A percentile compares a stretch with the other conserved stretches of the same genome.
Conservation (phyloP, 768 basidiomycete species). For the Boletus fagicola region DNA sequence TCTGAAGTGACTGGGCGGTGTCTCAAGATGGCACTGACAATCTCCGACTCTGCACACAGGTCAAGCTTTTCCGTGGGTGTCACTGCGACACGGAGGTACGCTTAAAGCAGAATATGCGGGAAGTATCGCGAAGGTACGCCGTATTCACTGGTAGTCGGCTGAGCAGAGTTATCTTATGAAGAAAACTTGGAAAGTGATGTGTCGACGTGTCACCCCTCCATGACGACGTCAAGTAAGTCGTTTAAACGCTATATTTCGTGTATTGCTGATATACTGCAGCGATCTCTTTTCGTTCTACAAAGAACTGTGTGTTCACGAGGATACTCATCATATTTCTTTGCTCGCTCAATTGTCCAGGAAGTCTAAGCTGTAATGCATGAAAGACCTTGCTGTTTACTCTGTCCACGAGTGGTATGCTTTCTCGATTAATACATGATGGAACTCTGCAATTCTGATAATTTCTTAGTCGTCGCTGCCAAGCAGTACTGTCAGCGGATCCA, state of each 20-base stretch:
- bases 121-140: neutral
- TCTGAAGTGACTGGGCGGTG: neutral
- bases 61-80: constrained; percentile 1
- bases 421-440: neutral
- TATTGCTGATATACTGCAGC: neutral
- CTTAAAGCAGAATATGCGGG: neutral
- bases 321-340: constrained; percentile 1
- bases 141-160: neutral
- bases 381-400: constrained; percentile 1
- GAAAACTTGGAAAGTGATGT: neutral
- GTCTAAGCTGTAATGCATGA: constrained; percentile 6
- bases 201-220: neutral
- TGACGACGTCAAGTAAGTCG: constrained; percentile 6
- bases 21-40: neutral
- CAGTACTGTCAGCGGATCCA: too few relatives aligned
- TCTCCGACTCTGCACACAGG: neutral
- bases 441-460: neutral
- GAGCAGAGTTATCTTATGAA: neutral
- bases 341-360: constrained; percentile 2
- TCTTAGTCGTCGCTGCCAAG: constrained; percentile 2
- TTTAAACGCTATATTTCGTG: neutral
- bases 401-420: neutral
- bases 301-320: neutral
- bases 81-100: neutral
- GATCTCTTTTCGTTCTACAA: constrained; percentile 9